phyloP scores from a whole-genome alignment of 2,329 filamentous ascomycete species.

The Aspergillus novofumigatus region DNA sequence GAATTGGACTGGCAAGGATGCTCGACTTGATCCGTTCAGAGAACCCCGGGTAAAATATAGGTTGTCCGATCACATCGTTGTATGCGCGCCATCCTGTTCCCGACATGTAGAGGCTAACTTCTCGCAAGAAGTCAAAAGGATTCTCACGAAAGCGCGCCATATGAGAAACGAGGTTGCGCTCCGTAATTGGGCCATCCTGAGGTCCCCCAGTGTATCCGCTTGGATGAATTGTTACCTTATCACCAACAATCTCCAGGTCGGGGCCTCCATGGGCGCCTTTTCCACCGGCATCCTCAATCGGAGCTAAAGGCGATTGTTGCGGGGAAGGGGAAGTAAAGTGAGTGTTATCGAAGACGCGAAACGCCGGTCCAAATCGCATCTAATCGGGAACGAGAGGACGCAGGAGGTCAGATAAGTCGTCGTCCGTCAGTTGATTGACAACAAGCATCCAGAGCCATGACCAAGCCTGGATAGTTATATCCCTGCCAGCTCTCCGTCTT shows the following conservation, averaged over 20 bases:
- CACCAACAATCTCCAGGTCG: slow-evolving; percentile 72
- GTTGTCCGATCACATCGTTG: slow-evolving; percentile 83
- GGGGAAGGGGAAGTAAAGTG: background rate
- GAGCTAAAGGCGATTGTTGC: background rate
- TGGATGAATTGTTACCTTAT: slow-evolving; percentile 70
- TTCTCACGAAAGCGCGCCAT: slow-evolving; percentile 80
- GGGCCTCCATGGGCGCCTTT: slow-evolving; percentile 45
- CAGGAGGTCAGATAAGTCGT: background rate
- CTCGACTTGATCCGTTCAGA: slow-evolving; percentile 80
- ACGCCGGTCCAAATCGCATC: background rate
- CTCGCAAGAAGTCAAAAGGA: slow-evolving; percentile 76
- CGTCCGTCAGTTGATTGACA: slow-evolving; percentile 2
- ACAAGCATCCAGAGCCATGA: slow-evolving; percentile 1
- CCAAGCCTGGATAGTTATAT: background rate
- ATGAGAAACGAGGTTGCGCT: slow-evolving; percentile 56
- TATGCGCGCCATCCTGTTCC: slow-evolving; percentile 95
- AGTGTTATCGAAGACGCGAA: background rate
- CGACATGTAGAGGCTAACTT: slow-evolving; percentile 88
- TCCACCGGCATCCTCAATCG: slow-evolving; percentile 27
- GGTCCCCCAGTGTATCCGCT: slow-evolving; percentile 53
- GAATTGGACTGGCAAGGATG: slow-evolving; percentile 70
- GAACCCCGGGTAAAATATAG: slow-evolving; percentile 89
- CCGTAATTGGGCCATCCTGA: slow-evolving; percentile 45
- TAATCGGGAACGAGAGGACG: slow-evolving; percentile 1
- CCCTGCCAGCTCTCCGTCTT: slow-evolving; percentile 17